These are phyloP conservation scores for Entonaema liquescens DNA, from an alignment of 495 filamentous ascomycete species.

Conservation along the genomic window DNA sequence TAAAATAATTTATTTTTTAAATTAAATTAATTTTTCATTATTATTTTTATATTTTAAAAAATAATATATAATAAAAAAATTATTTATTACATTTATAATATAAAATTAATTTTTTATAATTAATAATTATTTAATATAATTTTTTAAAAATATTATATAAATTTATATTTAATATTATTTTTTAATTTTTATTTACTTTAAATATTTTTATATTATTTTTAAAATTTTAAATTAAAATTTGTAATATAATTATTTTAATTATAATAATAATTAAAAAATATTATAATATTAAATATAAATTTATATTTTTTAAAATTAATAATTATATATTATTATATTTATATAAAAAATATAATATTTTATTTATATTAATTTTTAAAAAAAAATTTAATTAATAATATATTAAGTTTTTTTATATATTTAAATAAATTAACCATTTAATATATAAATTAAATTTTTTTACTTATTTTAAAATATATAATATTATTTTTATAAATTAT, in stretches of 20 bases:
- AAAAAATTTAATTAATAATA: too few species aligned
- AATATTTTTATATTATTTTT: background rate
- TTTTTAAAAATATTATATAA: conserved; percentile 13
- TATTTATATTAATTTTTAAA: too few species aligned
- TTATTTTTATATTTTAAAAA: conserved; percentile 5
- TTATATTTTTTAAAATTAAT: conserved; percentile 6
- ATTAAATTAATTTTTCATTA: conserved; percentile 7
- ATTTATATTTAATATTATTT: background rate
- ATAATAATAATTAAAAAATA: background rate
- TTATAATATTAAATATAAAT: background rate
- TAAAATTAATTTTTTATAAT: conserved; percentile 1
- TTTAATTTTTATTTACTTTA: background rate
- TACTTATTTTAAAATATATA: background rate
- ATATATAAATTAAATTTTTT: conserved; percentile 1
- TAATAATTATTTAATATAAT: background rate
- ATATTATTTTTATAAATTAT: background rate
- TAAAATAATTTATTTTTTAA: conserved; percentile 3
- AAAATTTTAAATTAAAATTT: background rate
- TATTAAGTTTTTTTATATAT: background rate
- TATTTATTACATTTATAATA: conserved; percentile 1
- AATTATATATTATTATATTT: background rate
- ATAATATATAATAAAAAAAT: background rate
- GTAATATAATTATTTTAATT: background rate
- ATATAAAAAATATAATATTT: conserved; percentile 1
- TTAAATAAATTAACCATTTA: conserved; percentile 6